Evolutionary conservation across 257 asterid species (phyloP), one percentile per base, ranked within the genome.

Genomic region (Fraxinus anomala): DNA sequence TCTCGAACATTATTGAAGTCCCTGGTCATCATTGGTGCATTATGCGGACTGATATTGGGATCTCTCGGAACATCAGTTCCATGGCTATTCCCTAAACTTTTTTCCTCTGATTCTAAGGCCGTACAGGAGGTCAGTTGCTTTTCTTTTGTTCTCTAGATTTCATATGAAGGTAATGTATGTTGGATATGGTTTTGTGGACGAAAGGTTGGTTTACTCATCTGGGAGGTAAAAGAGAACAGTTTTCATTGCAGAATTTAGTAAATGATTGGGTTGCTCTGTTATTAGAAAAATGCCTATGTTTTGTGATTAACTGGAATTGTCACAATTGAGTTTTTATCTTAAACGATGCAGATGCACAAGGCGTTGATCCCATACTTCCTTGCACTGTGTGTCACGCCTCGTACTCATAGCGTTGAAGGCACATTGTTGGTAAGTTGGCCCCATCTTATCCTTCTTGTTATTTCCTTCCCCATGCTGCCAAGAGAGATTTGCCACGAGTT

Each of bases 321-420:
- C 63, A 63, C 21, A 59, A 59, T 73, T 54, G 65, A 54, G 23
- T 19, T 42, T 76, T 70, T 26, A 26, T 77, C 71, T 49, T 74
- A 24, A 71, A 77, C 26, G n/a, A 44, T 82, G 87, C 97, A 95
- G 99, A 93, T 91, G 97, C 99, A 93, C 89, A 87, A 87, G 87
- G 96, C 90, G 74, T 82, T 95, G 93, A 81, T 95, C 77, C 98
- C 97, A 24, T 93, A 80, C 87, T 90, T 88, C 84, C 88, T 93
- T 69, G 91, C 99, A 39, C 92, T 95, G 42, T 90, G 88, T 49
- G 83, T 93, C 80, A 87, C 97, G 14, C 98, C 99, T 39, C 88
- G 93, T 86, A 94, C 93, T 31, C 98, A 93, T 79, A 86, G 98
- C 91, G 96, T 93, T 44, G 99, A 95, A 89, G 99, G 99, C 78